phyloP scores from a whole-genome alignment of 495 filamentous ascomycete genomes.

The Penicillium cinerascens region DNA sequence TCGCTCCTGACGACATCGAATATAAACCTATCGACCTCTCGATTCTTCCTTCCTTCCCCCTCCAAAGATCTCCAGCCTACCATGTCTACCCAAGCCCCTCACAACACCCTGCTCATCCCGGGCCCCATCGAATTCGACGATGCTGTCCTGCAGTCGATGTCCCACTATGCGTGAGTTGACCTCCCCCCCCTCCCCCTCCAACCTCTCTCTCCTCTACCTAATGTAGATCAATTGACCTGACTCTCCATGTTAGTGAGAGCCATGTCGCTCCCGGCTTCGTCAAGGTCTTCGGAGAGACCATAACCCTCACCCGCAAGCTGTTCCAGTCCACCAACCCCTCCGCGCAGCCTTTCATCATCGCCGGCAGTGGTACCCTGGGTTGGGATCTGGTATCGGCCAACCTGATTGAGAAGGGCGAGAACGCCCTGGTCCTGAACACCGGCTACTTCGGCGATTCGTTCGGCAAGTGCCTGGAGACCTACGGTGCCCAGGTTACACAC shows the following conservation, averaged over 20 bases:
- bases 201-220: too few species aligned
- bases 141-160: slow-evolving; percentile 91
- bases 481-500: slow-evolving; percentile 85
- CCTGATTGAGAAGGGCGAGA: slow-evolving; percentile 79
- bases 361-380: slow-evolving; percentile 90
- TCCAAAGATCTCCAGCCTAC: slow-evolving; percentile 16
- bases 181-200: not conserved
- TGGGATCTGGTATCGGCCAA: slow-evolving; percentile 96
- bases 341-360: slow-evolving; percentile 88
- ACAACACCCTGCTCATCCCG: slow-evolving; percentile 85
- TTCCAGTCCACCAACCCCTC: slow-evolving; percentile 80
- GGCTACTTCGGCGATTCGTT: slow-evolving; percentile 98
- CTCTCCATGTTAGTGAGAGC: slow-evolving; percentile 62
- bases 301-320: slow-evolving; percentile 84
- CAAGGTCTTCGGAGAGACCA: slow-evolving; percentile 81
- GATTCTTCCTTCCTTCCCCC: slow-evolving; percentile 26
- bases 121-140: slow-evolving; percentile 99
- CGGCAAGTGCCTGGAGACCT: slow-evolving; percentile 83
- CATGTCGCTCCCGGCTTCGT: slow-evolving; percentile 89
- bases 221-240: slow-evolving; percentile 4
- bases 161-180: slow-evolving; percentile 83
- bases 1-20: slow-evolving; percentile 54
- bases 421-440: slow-evolving; percentile 87
- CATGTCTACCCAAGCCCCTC: slow-evolving; percentile 77
- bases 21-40: slow-evolving; percentile 49